Percentiles rank a stretch among this genome's conserved stretches.
phyloP scores from a whole-genome alignment of 345 rosid genomes.

The Eucalyptus camaldulensis region DNA sequence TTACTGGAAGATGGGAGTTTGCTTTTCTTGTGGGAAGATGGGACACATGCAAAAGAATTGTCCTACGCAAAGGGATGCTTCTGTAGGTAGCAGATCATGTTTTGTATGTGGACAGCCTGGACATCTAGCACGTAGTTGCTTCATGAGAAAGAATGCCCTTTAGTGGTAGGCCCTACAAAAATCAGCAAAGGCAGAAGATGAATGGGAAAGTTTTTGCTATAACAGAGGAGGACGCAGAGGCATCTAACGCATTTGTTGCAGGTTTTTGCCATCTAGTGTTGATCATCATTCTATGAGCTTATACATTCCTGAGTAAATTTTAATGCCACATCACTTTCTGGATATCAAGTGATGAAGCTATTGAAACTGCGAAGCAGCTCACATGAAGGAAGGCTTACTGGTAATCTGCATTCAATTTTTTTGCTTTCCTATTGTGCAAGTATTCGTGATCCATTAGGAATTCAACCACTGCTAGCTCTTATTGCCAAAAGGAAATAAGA shows the following conservation, averaged over 20 bases:
- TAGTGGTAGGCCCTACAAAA: background rate
- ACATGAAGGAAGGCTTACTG: slow-evolving; percentile 47
- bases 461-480: background rate
- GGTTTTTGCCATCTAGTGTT: background rate
- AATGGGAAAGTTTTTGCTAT: background rate
- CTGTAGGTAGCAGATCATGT: background rate
- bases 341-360: slow-evolving; percentile 49
- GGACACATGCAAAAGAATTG: background rate
- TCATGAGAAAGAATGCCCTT: background rate
- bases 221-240: background rate
- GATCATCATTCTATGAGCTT: background rate
- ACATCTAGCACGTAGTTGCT: background rate
- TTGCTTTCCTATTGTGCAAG: background rate
- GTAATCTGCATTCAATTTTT: background rate
- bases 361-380: slow-evolving; percentile 37
- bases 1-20: background rate
- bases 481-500: no score
- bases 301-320: background rate
- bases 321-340: background rate
- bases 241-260: background rate
- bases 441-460: background rate
- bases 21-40: background rate
- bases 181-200: background rate
- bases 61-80: background rate
- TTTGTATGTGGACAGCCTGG: background rate